Conservation (phyloP, 345 rosid genomes). For the Hibiscus trionum region DNA sequence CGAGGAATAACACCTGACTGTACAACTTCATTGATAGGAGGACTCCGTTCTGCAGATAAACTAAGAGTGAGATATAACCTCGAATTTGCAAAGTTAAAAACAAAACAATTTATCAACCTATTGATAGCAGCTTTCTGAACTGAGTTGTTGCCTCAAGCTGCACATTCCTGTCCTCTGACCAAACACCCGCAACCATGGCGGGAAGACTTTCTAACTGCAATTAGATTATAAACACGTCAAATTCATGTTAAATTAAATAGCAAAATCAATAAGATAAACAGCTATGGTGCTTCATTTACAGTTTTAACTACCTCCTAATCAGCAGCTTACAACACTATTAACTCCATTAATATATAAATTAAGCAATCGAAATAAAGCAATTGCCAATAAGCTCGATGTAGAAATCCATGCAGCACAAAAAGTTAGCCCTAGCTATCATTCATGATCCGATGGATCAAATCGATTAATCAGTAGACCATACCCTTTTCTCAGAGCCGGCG, state of each 20-base stretch:
- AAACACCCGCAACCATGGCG: conserved; percentile 47
- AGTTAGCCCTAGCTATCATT: conserved; percentile 11
- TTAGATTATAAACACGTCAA: background rate
- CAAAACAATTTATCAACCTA: conserved; percentile 27
- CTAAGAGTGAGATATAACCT: background rate
- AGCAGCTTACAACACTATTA: background rate
- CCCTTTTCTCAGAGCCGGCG: conserved; percentile 38
- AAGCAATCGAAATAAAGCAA: background rate
- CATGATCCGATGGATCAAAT: conserved; percentile 8
- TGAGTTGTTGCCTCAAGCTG: conserved; percentile 66
- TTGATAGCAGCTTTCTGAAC: conserved; percentile 63
- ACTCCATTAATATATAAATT: too few species aligned
- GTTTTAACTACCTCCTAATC: background rate
- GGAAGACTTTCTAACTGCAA: conserved; percentile 61
- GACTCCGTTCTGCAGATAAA: conserved; percentile 48
- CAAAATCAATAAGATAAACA: background rate
- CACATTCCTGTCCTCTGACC: conserved; percentile 48
- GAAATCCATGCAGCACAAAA: background rate
- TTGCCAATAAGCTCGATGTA: background rate
- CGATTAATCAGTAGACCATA: conserved; percentile 2
- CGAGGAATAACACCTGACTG: conserved; percentile 70
- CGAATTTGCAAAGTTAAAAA: background rate
- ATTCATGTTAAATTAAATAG: background rate
- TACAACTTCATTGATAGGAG: conserved; percentile 70
- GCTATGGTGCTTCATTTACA: background rate